Evolutionary conservation across 768 basidiomycete species (phyloP), one percentile per base, ranked within the genome.

Genomic region (Coprinopsis marcescibilis): DNA sequence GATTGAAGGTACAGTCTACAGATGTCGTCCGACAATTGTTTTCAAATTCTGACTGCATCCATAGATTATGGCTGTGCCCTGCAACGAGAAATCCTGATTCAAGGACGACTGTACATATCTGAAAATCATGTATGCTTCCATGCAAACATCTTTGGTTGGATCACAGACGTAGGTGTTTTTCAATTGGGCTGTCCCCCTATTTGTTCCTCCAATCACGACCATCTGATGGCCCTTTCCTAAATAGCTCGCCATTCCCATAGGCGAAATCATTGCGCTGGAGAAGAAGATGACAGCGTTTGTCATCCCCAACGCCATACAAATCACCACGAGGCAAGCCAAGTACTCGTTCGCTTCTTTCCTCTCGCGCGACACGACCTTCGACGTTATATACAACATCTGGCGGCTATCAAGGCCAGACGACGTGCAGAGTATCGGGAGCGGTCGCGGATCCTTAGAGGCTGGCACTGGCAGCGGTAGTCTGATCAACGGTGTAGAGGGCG

Each of bases 81-180:
- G 11, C 93, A 97, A 65, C 80, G 93, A 33, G 96, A 98, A 63
- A 98, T 98, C 55, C 73, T 97, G 24, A 86, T 98, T 34, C 96
- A 98, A 73, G 96, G 96, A 3, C 76, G 96, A 10, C 62, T 99
- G 47, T 97, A 97, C 65, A 89, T 98, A 19, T 98, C 96, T 5
- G 95, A 99, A 67, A 97, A 98, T 66, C 94, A 97, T 60, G 78
- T 97, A n/a, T 98, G 92, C 69, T 99, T 98, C 72, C 90, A 99
- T 57, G 95, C 96, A 34, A 98, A 98, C 60, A 97, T 98, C 35
- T 95, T 98, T 65, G 95, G 96, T 34, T 98, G 95, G 96, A 86
- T 96, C 40, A 98, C 95, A 23, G 84, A 95, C 60, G 94, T 95
- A 64, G 64, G 93, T 72, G 27, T 11, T 24, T 41, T 38, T 36